Evolutionary conservation across 192 early-diverging fungal genomes (phyloP).

Genomic region (Coemansia aciculifera): DNA sequence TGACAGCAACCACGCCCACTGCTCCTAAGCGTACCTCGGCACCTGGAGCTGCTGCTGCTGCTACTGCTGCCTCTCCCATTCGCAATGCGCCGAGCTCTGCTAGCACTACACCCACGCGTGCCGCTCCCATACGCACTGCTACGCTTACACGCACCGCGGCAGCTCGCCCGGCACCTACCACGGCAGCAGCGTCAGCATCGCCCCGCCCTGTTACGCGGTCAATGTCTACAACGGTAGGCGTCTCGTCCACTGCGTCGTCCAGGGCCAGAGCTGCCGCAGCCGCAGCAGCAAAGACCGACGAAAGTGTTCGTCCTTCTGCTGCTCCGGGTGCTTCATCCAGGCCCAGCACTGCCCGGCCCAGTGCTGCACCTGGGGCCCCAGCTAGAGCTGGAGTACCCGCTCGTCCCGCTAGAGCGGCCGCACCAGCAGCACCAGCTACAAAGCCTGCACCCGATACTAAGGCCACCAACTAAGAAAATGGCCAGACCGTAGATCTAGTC

Average conservation of each 20-base stretch:
- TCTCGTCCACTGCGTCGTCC: constrained; percentile 27
- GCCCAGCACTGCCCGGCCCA: neutral
- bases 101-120: neutral
- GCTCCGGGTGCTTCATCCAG: neutral
- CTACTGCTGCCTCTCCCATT: neutral
- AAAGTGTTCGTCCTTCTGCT: neutral
- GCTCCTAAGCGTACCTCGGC: neutral
- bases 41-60: neutral
- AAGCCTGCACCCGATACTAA: neutral
- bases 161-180: neutral
- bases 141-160: neutral
- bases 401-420: neutral
- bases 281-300: constrained; percentile 21
- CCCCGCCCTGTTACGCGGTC: constrained; percentile 16
- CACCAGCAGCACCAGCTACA: neutral
- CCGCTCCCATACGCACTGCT: neutral
- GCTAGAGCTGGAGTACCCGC: neutral
- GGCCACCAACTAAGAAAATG: neutral
- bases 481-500: neutral
- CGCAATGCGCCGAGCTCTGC: neutral
- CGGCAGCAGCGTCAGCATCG: constrained; percentile 6
- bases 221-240: neutral
- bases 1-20: neutral
- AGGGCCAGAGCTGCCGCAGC: constrained; percentile 31
- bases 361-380: neutral